A percentile compares a stretch with the other conserved stretches of the same genome.
phyloP scores from a whole-genome alignment of 176 grass and related monocot species.

The Cymbopogon citratus region DNA sequence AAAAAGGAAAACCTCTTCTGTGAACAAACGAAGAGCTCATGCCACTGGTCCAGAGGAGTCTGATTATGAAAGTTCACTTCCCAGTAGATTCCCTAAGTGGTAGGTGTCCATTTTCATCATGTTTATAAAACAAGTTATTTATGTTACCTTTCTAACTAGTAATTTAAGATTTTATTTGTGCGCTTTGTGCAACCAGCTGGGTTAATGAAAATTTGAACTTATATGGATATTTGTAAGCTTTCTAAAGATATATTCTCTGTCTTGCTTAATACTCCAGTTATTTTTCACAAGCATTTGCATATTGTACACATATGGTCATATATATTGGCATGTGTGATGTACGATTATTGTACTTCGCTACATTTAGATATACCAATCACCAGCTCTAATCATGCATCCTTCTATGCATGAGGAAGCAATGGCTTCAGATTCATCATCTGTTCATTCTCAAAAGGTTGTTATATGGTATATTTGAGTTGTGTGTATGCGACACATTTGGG shows the following conservation, averaged over 20 bases:
- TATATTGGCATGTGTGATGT: background rate
- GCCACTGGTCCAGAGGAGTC: background rate
- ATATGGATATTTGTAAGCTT: background rate
- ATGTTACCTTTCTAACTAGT: background rate
- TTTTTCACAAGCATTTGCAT: background rate
- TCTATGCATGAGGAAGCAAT: slow-evolving; percentile 46
- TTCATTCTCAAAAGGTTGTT: background rate
- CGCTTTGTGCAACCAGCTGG: background rate
- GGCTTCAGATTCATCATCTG: background rate
- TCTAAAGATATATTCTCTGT: background rate
- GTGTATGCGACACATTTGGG: too few relatives aligned
- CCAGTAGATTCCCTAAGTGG: slow-evolving; percentile 1
- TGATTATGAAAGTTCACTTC: background rate
- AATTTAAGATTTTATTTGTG: background rate
- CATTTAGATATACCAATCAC: background rate
- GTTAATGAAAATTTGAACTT: background rate
- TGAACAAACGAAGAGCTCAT: background rate
- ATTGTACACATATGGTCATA: background rate
- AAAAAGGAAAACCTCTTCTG: background rate
- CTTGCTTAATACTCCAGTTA: background rate
- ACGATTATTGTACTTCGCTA: background rate
- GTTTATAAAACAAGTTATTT: background rate
- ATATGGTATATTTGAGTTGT: too few relatives aligned
- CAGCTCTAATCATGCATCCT: background rate
- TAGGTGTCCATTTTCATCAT: background rate